phyloP scores from a whole-genome alignment of 169 alveolate species.

The Pseudocohnilembus persalinus region DNA sequence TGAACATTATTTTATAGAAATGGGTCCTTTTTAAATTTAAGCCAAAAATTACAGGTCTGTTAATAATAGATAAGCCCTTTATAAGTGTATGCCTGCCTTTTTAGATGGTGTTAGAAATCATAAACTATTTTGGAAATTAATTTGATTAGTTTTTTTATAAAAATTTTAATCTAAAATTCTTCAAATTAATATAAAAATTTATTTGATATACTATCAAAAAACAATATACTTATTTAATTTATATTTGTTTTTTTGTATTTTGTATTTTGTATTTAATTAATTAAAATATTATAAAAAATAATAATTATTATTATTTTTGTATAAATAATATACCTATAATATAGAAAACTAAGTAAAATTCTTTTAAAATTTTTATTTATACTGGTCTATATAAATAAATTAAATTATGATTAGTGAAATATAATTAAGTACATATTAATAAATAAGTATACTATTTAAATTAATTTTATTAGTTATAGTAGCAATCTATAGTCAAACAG shows the following conservation, averaged over 20 bases:
- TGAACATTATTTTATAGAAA: not conserved
- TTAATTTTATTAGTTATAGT: too few species aligned
- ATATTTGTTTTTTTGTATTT: not conserved
- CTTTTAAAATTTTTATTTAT: too few species aligned
- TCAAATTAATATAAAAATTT: too few species aligned
- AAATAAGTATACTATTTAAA: too few species aligned
- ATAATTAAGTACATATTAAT: not conserved
- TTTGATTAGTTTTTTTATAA: not conserved
- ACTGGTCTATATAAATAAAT: too few species aligned
- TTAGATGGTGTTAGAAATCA: not conserved
- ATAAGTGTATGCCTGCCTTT: not conserved
- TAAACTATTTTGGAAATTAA: not conserved
- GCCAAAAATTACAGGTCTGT: not conserved
- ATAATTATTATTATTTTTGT: not conserved
- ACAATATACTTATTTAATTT: too few species aligned
- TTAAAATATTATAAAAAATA: too few species aligned
- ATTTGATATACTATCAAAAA: too few species aligned
- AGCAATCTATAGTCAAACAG: not conserved
- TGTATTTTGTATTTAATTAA: not conserved
- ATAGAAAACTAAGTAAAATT: too few species aligned
- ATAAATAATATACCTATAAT: not conserved
- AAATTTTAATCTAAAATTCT: too few species aligned
- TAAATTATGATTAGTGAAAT: too few species aligned
- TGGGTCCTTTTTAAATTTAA: not conserved
- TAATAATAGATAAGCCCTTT: not conserved